These are phyloP conservation scores for Ilyonectria sp. DNA, from an alignment of 2,329 filamentous ascomycete genomes.

Conservation along the genomic window DNA sequence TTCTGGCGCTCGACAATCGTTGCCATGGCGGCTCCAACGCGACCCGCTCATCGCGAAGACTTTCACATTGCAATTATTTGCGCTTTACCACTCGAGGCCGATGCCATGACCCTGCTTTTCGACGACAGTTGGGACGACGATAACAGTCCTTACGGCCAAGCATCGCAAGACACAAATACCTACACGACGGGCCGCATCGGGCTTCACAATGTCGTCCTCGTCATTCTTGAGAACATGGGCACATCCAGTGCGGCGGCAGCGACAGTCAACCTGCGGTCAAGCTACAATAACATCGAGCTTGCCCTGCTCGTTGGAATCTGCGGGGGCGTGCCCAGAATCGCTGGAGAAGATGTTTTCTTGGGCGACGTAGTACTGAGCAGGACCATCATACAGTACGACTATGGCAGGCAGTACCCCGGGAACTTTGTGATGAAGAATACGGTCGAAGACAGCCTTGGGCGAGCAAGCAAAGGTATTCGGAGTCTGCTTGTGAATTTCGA, in stretches of 20 bases:
- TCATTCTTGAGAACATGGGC: constrained; percentile 46
- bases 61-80: constrained; percentile 43
- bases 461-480: constrained; percentile 43
- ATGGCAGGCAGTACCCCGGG: constrained; percentile 45
- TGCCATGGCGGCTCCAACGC: background rate
- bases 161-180: constrained; percentile 32
- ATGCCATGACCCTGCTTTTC: background rate
- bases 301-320: constrained; percentile 58
- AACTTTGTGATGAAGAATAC: constrained; percentile 46
- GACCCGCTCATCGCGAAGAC: background rate
- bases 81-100: constrained; percentile 15
- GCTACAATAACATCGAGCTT: constrained; percentile 51
- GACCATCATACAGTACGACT: constrained; percentile 49
- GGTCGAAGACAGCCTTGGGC: constrained; percentile 44
- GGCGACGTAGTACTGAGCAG: constrained; percentile 53
- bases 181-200: constrained; percentile 47
- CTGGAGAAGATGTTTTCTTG: constrained; percentile 42
- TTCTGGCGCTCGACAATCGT: background rate
- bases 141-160: background rate
- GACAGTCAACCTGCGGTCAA: constrained; percentile 48
- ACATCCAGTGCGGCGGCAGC: constrained; percentile 47
- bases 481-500: constrained; percentile 44
- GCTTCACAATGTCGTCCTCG: constrained; percentile 47
- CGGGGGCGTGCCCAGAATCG: constrained; percentile 50
- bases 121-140: constrained; percentile 1